phyloP scores from a whole-genome alignment of 108 stramenopile species.

The Pseudonitzschia pungens region DNA sequence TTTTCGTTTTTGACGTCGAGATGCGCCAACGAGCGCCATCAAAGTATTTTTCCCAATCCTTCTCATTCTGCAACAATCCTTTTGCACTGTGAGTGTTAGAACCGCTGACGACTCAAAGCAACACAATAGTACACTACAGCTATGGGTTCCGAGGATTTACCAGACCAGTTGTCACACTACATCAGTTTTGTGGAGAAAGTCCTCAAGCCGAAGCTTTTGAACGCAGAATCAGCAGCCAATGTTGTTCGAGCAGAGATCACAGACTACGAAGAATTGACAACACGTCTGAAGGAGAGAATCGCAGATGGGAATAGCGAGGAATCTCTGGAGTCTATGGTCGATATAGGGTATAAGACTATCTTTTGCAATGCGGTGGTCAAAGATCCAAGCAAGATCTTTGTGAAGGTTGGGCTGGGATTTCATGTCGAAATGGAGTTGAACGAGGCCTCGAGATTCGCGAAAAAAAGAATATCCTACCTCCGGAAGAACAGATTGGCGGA shows the following conservation, averaged over 20 bases:
- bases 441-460: conserved; percentile 61
- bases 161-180: conserved; percentile 6
- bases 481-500: conserved; percentile 33
- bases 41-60: no score
- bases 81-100: no score
- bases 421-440: conserved; percentile 62
- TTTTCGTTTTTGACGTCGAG: no score
- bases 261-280: conserved; percentile 4
- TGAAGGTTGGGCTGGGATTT: conserved; percentile 74
- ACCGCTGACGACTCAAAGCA: neutral
- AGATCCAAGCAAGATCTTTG: conserved; percentile 37
- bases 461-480: conserved; percentile 45
- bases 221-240: conserved; percentile 7
- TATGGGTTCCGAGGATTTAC: conserved; percentile 9
- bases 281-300: neutral
- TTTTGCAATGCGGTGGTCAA: conserved; percentile 52
- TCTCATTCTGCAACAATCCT: no score
- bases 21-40: no score
- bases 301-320: neutral
- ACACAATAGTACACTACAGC: neutral
- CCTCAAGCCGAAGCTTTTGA: conserved; percentile 13
- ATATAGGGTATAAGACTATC: conserved; percentile 51
- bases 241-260: conserved; percentile 10
- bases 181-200: neutral
- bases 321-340: conserved; percentile 25